These are phyloP conservation scores for Neoarthrinium moseri DNA, from an alignment of 2,329 filamentous ascomycete species.

Conservation along the genomic window DNA sequence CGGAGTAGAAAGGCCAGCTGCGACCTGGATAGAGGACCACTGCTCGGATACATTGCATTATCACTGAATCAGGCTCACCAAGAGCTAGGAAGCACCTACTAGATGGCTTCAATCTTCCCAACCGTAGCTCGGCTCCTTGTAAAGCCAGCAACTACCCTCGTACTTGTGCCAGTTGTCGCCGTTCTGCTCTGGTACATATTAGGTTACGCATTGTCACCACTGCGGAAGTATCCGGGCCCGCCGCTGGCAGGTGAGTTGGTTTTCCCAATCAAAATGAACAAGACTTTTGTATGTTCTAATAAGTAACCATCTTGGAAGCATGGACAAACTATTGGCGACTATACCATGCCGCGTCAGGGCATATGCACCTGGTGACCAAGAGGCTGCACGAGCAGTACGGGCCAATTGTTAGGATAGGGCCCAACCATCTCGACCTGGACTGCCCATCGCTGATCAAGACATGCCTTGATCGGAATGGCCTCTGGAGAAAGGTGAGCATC, in stretches of 20 bases:
- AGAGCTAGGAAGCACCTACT: too few relatives aligned
- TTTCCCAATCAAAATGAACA: too few relatives aligned
- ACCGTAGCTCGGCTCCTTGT: too few relatives aligned
- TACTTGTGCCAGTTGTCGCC: background rate
- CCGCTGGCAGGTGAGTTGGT: background rate
- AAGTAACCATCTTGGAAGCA: background rate
- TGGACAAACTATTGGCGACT: background rate
- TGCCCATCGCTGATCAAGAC: background rate
- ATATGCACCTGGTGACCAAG: background rate
- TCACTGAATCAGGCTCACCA: too few relatives aligned
- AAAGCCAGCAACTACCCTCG: too few relatives aligned
- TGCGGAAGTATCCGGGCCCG: constrained; percentile 3
- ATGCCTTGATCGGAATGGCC: background rate
- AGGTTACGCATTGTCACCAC: constrained; percentile 3
- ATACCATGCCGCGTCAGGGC: background rate
- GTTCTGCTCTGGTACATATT: background rate
- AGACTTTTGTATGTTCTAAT: background rate
- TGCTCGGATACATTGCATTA: too few relatives aligned
- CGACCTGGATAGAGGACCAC: too few relatives aligned
- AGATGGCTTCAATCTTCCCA: too few relatives aligned
- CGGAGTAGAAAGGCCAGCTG: too few relatives aligned
- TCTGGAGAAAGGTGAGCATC: background rate
- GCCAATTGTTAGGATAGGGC: background rate
- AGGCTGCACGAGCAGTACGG: constrained; percentile 1
- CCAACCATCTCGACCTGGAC: background rate